Evolutionary conservation across 2,329 filamentous ascomycete genomes (phyloP), one percentile per base, ranked within the genome.

Genomic region (Fusarium pseudoanthophilum): DNA sequence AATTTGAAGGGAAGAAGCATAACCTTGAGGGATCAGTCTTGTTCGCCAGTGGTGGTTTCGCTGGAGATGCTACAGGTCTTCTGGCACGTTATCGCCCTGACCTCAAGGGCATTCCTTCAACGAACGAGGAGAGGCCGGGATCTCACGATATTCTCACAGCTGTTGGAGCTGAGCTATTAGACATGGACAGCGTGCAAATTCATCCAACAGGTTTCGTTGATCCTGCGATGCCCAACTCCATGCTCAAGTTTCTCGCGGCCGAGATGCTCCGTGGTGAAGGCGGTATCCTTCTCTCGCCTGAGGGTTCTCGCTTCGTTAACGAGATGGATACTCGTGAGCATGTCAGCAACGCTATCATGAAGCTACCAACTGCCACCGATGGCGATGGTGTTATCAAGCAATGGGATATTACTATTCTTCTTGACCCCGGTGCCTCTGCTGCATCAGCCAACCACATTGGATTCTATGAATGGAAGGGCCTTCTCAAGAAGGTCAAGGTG

Each of bases 141-240:
- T 83, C 88, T 4, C 88, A 91, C 62, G 76, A 76, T 2, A 73
- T 87, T 1, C 80, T 88, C 1, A 74, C 80, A 0, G 78, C 78
- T 2, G 79, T 83, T 1, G 84, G 83, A 21, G 85, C 85, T 10
- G 80, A 80, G 37, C 78, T 87, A 18, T 80, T 87, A 45, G 86
- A 88, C 34, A 88, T 88, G 86, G 84, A 86, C 48, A 84, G 83
- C 65, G 89, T 92, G 5, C 90, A 92, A 78, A 84, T 92, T 9
- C 90, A 92, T 71, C 90, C 90, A 5, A 91, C 90, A 0, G 89
- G 89, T 1, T 92, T 92, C 75, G 82, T 92, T 11, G 89, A 91
- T 70, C 86, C 86, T 0, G 82, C 83, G 3, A 83, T 84, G 37
- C 80, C 83, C 0, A 73, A 72, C 2, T 83, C 84, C 1, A 79